Evolutionary conservation across 169 alveolate genomes (phyloP), one percentile per base, ranked within the genome.

Genomic region (Babesia sp.): DNA sequence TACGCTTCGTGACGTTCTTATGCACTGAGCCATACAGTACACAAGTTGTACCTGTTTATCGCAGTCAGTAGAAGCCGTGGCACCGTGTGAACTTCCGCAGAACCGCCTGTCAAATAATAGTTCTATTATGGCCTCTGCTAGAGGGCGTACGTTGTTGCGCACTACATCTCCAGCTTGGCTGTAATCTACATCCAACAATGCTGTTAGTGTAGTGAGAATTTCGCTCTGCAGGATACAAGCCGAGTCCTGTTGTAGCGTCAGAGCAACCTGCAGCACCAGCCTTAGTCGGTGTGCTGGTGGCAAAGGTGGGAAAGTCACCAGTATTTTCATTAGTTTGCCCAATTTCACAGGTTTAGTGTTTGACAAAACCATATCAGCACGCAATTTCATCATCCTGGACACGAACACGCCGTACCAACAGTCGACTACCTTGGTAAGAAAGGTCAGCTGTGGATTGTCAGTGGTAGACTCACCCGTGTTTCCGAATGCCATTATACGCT

Each of bases 251-350:
- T n/a, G 42, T 18, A 79, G 63, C 14, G 75, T 57, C 20, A 70
- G 36, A n/a, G 82, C 66, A 0, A 79, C 41, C 53, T 79, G 87
- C 37, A 71, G 31, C 12, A 79, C 59, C 69, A 79, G 31, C 74
- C 87, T 70, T 46, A 79, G 63, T 11, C 87, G 31, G 54, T 79
- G 87, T 31, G 87, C 77, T 18, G 87, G 83, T 1, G 87, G 87
- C 51, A 79, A 39, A 16, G 64, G 41, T 5, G 87, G 87, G 57
- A 64, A 46, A 1, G 74, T 26, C n/a, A 37, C 51, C 0, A 64
- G 51, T 1, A 37, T 9, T 50, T 24, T 28, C 63, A 64, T 29
- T 18, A 64, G 74, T 29, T 67, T 61, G 12, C 28, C 72, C 50
- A 57, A 48, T 29, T 18, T 64, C 31, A 46, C 70, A 3, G 56